Percentiles rank a stretch among this genome's conserved stretches.
Evolutionary conservation across 139 green algal species (phyloP).

Genomic region (Chloropicon primus): DNA sequence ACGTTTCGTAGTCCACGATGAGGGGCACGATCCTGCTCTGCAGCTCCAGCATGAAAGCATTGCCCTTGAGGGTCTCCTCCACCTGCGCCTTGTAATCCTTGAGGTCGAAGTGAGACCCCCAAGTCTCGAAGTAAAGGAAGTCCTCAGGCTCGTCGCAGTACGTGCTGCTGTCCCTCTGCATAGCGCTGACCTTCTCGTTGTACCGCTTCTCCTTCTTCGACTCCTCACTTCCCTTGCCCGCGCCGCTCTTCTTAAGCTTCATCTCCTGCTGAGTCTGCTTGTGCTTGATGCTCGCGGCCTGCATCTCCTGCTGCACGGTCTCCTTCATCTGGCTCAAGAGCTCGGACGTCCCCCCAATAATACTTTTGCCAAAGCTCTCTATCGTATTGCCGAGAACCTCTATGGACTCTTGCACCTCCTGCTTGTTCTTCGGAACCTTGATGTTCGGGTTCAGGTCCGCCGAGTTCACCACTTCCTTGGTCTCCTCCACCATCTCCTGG

Average conservation of each 20-base stretch:
- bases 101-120: constrained; percentile 36
- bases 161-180: constrained; percentile 79
- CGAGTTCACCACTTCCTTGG: not conserved
- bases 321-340: constrained; percentile 54
- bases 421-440: not conserved
- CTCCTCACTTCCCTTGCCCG: not conserved
- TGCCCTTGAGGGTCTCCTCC: constrained; percentile 31
- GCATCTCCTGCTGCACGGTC: constrained; percentile 46
- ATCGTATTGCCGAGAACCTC: not conserved
- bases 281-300: constrained; percentile 12
- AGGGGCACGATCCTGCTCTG: constrained; percentile 71
- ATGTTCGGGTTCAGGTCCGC: not conserved
- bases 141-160: constrained; percentile 92
- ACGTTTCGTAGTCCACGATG: constrained; percentile 78
- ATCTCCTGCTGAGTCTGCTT: constrained; percentile 18
- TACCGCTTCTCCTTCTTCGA: not conserved
- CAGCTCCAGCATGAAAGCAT: constrained; percentile 37
- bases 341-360: constrained; percentile 43
- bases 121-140: constrained; percentile 39
- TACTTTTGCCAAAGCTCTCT: constrained; percentile 24
- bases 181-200: constrained; percentile 30
- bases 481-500: not conserved
- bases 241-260: not conserved
- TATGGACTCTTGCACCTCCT: not conserved
- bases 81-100: constrained; percentile 38